Conservation (phyloP, 2,329 filamentous ascomycete genomes). For the Lachnellula cervina region DNA sequence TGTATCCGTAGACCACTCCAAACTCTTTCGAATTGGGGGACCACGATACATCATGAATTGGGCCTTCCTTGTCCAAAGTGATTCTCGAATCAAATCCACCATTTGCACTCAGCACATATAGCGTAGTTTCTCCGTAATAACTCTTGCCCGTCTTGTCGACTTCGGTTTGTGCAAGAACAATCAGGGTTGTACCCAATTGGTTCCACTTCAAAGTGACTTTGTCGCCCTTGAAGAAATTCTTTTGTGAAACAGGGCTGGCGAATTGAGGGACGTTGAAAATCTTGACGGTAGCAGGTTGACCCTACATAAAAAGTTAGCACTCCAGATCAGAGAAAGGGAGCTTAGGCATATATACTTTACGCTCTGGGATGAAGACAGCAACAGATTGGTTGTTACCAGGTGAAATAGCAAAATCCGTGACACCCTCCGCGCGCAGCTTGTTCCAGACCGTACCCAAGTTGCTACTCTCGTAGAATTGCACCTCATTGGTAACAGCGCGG, state of each 20-base stretch:
- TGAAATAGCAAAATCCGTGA: constrained; percentile 82
- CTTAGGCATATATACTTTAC: constrained; percentile 60
- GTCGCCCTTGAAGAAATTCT: constrained; percentile 99
- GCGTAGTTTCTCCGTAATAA: constrained; percentile 97
- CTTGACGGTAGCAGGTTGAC: constrained; percentile 88
- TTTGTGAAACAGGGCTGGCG: constrained; percentile 77
- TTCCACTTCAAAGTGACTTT: constrained; percentile 99
- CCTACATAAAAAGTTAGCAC: constrained; percentile 47
- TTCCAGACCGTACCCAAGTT: constrained; percentile 88
- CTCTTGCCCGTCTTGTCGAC: constrained; percentile 98
- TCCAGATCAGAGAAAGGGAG: background rate
- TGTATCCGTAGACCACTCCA: constrained; percentile 94
- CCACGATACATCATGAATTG: constrained; percentile 98
- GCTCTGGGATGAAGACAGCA: constrained; percentile 91
- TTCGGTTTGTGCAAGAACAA: constrained; percentile 95
- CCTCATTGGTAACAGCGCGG: constrained; percentile 90
- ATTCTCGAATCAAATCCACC: constrained; percentile 91
- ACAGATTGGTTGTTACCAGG: constrained; percentile 87
- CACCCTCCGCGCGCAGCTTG: constrained; percentile 88
- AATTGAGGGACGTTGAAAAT: constrained; percentile 93
- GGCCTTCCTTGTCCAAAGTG: constrained; percentile 90
- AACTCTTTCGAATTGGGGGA: constrained; percentile 97
- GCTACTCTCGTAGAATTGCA: constrained; percentile 91
- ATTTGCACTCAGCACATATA: constrained; percentile 90
- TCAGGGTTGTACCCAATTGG: constrained; percentile 78